Conservation (phyloP, 768 basidiomycete species). For the Phaffia australis region DNA sequence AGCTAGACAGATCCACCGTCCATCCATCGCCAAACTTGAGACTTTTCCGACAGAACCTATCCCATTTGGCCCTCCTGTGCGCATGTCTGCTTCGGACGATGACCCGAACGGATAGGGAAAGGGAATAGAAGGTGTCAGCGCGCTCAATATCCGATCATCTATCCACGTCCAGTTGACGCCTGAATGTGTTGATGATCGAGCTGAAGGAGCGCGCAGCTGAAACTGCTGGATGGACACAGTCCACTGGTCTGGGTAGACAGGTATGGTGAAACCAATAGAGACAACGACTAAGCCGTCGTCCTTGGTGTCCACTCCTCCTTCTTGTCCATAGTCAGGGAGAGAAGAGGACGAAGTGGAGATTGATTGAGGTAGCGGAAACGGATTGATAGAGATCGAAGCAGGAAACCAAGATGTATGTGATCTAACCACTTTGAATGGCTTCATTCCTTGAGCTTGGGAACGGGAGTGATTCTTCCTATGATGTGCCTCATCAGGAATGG, state of each 20-base stretch:
- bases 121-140: neutral
- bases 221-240: conserved; percentile 9
- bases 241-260: conserved; percentile 19
- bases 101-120: neutral
- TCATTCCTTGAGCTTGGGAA: neutral
- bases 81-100: neutral
- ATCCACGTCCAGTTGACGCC: conserved; percentile 1
- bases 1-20: conserved; percentile 14
- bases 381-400: conserved; percentile 4
- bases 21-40: conserved; percentile 6
- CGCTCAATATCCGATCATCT: conserved; percentile 2
- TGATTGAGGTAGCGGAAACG: neutral
- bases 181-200: neutral
- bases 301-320: no score
- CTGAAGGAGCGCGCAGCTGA: neutral
- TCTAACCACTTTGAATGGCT: conserved; percentile 11
- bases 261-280: conserved; percentile 14
- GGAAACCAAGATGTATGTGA: conserved; percentile 20
- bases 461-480: neutral
- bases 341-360: neutral
- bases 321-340: no score
- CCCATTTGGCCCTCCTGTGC: neutral
- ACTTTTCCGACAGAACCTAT: conserved; percentile 1
- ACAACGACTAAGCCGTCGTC: neutral
- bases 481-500: neutral